Conservation (phyloP, 2,329 filamentous ascomycete genomes). For the Akanthomyces uredinophilus region DNA sequence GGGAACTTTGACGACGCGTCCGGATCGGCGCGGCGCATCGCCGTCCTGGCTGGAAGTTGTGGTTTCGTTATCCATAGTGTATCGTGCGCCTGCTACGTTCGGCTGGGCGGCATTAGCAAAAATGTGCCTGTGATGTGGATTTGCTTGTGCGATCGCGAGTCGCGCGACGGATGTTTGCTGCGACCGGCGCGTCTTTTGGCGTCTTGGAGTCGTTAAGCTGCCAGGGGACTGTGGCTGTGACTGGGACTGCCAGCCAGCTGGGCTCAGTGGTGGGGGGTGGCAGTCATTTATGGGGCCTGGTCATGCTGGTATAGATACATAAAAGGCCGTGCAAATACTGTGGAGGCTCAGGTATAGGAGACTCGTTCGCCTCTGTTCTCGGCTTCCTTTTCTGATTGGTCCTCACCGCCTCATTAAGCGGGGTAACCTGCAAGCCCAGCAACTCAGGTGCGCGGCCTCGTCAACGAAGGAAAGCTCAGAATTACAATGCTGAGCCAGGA, state of each 20-base stretch:
- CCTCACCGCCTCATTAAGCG: background rate
- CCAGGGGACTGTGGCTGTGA: background rate
- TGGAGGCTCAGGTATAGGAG: background rate
- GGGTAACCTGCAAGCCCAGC: background rate
- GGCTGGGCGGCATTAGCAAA: slow-evolving; percentile 18
- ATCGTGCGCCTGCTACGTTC: slow-evolving; percentile 17
- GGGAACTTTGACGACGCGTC: slow-evolving; percentile 59
- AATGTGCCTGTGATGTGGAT: slow-evolving; percentile 2
- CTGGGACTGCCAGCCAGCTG: background rate
- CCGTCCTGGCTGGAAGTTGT: slow-evolving; percentile 46
- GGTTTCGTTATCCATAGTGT: slow-evolving; percentile 51
- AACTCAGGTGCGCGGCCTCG: no score
- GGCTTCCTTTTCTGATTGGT: background rate
- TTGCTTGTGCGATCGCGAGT: slow-evolving; percentile 22
- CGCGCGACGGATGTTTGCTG: slow-evolving; percentile 21
- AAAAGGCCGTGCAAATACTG: background rate
- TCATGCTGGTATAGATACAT: background rate
- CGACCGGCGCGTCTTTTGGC: slow-evolving; percentile 25
- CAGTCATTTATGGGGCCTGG: background rate
- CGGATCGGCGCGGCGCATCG: slow-evolving; percentile 59
- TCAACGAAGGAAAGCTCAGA: no score
- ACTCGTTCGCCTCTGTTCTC: background rate
- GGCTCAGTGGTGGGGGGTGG: background rate
- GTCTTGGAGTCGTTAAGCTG: slow-evolving; percentile 14
- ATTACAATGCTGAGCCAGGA: no score